A percentile compares a stretch with the other conserved stretches of the same genome.
These are phyloP conservation scores for Aspergillus sp. DNA, from an alignment of 2,329 filamentous ascomycete species.

Conservation along the genomic window DNA sequence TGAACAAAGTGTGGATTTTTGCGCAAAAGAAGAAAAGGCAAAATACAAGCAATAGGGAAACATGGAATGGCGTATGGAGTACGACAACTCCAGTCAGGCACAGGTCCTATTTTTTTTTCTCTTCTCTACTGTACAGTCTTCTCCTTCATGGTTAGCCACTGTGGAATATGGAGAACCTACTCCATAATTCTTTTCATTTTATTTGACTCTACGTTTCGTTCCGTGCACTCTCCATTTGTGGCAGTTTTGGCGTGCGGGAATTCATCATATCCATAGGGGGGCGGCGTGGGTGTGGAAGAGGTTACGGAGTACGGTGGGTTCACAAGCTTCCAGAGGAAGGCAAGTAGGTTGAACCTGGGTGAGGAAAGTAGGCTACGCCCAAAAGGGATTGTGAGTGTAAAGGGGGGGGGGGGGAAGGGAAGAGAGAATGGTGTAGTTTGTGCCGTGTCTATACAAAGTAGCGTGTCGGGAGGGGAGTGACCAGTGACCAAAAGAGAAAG, in stretches of 20 bases:
- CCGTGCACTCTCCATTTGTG: conserved; percentile 5
- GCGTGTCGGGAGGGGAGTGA: conserved; percentile 12
- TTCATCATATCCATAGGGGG: conserved; percentile 5
- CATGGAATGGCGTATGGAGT: conserved; percentile 1
- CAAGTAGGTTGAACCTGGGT: background rate
- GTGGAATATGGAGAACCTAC: background rate
- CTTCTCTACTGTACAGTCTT: too few relatives aligned
- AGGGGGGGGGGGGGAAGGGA: conserved; percentile 11
- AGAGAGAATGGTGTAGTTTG: conserved; percentile 17
- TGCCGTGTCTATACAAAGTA: conserved; percentile 24
- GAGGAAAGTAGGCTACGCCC: conserved; percentile 1
- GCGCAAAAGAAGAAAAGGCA: conserved; percentile 9
- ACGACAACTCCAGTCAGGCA: conserved; percentile 1
- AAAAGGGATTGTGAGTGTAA: conserved; percentile 4
- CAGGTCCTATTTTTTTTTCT: background rate
- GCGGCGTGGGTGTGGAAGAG: background rate
- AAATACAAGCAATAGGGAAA: conserved; percentile 11
- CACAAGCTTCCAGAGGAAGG: background rate
- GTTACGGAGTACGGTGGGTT: background rate
- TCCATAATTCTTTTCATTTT: background rate
- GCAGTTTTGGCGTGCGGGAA: conserved; percentile 8
- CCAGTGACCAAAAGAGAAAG: conserved; percentile 22
- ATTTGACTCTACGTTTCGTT: background rate
- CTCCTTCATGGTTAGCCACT: conserved; percentile 5
- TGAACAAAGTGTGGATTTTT: background rate